phyloP scores from a whole-genome alignment of 2,329 filamentous ascomycete species.

The Aspergillus fischeri region DNA sequence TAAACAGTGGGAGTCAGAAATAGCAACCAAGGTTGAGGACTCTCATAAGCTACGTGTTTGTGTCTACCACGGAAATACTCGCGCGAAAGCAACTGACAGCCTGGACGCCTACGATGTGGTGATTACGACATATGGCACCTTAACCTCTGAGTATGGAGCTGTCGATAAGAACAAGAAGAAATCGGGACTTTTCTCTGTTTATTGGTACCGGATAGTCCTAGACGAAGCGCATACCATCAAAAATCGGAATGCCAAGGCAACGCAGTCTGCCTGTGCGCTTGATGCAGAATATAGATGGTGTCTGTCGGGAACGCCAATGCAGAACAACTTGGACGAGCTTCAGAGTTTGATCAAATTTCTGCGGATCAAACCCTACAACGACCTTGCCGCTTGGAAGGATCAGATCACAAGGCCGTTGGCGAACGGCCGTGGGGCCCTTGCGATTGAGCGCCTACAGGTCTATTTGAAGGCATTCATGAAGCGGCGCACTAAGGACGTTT shows the following conservation, averaged over 20 bases:
- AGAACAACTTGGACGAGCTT: constrained; percentile 95
- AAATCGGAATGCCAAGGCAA: constrained; percentile 93
- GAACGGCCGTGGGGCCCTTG: constrained; percentile 81
- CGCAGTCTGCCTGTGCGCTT: constrained; percentile 83
- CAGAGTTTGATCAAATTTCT: constrained; percentile 92
- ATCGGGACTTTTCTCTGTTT: constrained; percentile 80
- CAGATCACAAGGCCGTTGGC: constrained; percentile 88
- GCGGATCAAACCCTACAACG: constrained; percentile 84
- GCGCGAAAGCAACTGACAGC: constrained; percentile 73
- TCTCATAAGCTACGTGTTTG: constrained; percentile 72
- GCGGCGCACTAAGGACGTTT: constrained; percentile 93
- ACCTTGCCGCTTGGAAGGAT: constrained; percentile 81
- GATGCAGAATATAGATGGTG: constrained; percentile 91
- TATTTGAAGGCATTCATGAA: constrained; percentile 96
- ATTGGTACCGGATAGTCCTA: constrained; percentile 93
- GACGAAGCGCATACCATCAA: constrained; percentile 99
- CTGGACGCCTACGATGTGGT: constrained; percentile 88
- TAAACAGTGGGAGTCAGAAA: constrained; percentile 94
- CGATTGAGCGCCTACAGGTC: constrained; percentile 79
- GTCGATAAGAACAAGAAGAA: constrained; percentile 62
- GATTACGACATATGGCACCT: constrained; percentile 92
- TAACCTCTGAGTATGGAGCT: constrained; percentile 82
- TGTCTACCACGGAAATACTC: constrained; percentile 84
- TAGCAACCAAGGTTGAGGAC: constrained; percentile 71
- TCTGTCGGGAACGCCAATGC: constrained; percentile 92